Evolutionary conservation across 345 rosid genomes (phyloP).

Genomic region (Salix suchowensis): DNA sequence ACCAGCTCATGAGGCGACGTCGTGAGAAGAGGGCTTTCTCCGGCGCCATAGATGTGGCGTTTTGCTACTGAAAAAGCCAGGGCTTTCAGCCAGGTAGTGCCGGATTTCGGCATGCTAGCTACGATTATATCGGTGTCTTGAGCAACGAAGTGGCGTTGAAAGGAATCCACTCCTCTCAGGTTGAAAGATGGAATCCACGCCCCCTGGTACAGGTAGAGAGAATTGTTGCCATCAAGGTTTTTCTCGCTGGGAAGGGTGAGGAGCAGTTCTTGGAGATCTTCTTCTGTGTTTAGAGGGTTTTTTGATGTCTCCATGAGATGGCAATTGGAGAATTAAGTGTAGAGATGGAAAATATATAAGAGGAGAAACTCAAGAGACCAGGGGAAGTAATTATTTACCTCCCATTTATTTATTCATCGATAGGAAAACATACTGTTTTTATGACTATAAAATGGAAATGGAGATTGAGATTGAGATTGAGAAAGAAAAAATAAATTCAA

Average conservation of each 20-base stretch:
- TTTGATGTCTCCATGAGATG: neutral
- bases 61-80: conserved; percentile 22
- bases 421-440: no score
- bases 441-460: no score
- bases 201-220: conserved; percentile 51
- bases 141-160: conserved; percentile 32
- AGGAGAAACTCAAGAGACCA: neutral
- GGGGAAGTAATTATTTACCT: no score
- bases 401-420: no score
- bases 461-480: no score
- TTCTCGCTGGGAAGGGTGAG: conserved; percentile 52
- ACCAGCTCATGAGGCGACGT: conserved; percentile 41
- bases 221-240: conserved; percentile 56
- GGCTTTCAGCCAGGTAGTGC: conserved; percentile 49
- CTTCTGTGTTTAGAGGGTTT: neutral
- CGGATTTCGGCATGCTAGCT: conserved; percentile 36
- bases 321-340: neutral
- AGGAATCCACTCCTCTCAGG: conserved; percentile 48
- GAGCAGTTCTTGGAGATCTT: conserved; percentile 40
- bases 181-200: conserved; percentile 70
- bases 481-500: no score
- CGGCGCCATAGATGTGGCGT: conserved; percentile 12
- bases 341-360: neutral
- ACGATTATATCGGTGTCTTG: conserved; percentile 26
- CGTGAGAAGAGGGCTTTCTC: conserved; percentile 20